Base-by-base conservation (phyloP, 331 rosid species). In the Pyrus hybrid region DNA sequence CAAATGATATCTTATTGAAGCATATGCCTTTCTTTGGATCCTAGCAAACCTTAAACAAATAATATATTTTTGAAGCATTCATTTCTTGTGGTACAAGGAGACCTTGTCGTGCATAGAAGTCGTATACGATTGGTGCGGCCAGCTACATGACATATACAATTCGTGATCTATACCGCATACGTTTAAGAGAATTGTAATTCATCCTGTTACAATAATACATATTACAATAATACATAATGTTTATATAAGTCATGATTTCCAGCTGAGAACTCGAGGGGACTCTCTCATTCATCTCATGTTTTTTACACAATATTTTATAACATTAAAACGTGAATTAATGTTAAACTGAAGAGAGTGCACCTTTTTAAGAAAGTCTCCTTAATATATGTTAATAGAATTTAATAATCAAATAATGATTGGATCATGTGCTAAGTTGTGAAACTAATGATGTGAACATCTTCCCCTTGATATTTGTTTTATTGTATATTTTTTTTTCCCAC, bases 391-490 rank as follows among this genome's bases (percentile, higher is more conserved):
- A 37, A 37, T 10, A 37, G 4, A 37, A 37, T 9, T 9, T 54
- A 71, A 56, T 21, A 63, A 13, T 72, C 21, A 22, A 17, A 47
- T 23, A 61, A 82, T 78, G 83, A 78, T 78, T 69, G 76, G 73
- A 49, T 76, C 79, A 81, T 77, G 81, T 81, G 85, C 45, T 28
- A 70, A 29, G 22, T 63, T 37, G 43, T 37, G 43, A 3, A 9
- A 37, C 43, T 37, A 35, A 35, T 28, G n/a, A 28, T 23, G 66
- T 61, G 30, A 61, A n/a, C 68, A 64, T 74, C 56, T 68, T 63
- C 70, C 62, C 67, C 68, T 23, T 21, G 29, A 57, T 57, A 13
- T 63, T 63, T 13, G 32, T 63, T 13, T 14, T 13, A 63, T 14
- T 3, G 8, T 63, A 14, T 14, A 17, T 18, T 51, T 51, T 47